A percentile compares a stretch with the other conserved stretches of the same genome.
phyloP scores from a whole-genome alignment of 108 stramenopile genomes.

The Cafeteria roenbergensis region DNA sequence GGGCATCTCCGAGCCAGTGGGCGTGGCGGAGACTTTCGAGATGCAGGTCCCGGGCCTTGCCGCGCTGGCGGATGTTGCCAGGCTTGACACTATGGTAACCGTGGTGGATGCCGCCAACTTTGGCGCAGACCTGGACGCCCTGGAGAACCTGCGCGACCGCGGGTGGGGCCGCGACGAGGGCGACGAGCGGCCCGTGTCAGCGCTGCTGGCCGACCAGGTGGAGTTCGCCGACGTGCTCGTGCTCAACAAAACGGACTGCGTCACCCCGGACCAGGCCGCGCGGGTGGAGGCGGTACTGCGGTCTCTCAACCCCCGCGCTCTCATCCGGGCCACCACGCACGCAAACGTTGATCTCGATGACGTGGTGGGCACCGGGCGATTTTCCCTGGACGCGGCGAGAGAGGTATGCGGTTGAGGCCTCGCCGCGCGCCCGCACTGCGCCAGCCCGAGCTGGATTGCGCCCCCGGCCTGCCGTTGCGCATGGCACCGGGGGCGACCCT shows the following conservation, averaged over 20 bases:
- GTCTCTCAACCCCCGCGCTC: slow-evolving; percentile 56
- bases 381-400: slow-evolving; percentile 49
- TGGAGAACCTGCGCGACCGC: slow-evolving; percentile 41
- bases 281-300: slow-evolving; percentile 29
- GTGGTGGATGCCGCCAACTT: slow-evolving; percentile 58
- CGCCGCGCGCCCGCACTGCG: too few species aligned
- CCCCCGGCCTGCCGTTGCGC: too few species aligned
- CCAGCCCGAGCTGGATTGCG: too few species aligned
- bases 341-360: slow-evolving; percentile 31
- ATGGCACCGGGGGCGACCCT: too few species aligned
- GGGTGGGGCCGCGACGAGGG: slow-evolving; percentile 49
- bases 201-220: slow-evolving; percentile 66
- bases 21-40: slow-evolving; percentile 66
- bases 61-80: slow-evolving; percentile 32
- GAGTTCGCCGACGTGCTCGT: slow-evolving; percentile 70
- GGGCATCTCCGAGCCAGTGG: slow-evolving; percentile 71
- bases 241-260: slow-evolving; percentile 57
- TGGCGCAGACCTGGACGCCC: slow-evolving; percentile 34
- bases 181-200: slow-evolving; percentile 53
- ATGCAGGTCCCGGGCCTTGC: slow-evolving; percentile 42
- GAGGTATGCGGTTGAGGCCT: too few species aligned
- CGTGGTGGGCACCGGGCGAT: slow-evolving; percentile 55
- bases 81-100: slow-evolving; percentile 63
- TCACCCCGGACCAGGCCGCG: slow-evolving; percentile 26
- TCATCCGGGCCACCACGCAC: slow-evolving; percentile 37